These are phyloP conservation scores for Epichloe brachyelytri DNA, from an alignment of 2,329 filamentous ascomycete species.

Conservation along the genomic window DNA sequence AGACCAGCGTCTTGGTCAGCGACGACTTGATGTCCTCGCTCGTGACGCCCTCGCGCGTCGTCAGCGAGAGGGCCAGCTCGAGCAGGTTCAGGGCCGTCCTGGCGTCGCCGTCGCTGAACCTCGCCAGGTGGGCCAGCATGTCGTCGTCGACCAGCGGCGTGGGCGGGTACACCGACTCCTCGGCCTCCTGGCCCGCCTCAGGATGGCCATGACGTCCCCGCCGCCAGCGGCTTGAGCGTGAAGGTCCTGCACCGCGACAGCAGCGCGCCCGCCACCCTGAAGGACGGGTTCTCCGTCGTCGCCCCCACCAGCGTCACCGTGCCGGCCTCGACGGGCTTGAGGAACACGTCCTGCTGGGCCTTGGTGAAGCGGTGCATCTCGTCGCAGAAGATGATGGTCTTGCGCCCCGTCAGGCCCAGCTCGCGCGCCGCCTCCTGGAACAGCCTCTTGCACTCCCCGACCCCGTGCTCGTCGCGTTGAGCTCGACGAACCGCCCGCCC, in stretches of 20 bases:
- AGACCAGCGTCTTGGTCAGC: constrained; percentile 84
- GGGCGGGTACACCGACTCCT: constrained; percentile 31
- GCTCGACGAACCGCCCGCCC: constrained; percentile 80
- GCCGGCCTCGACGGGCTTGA: constrained; percentile 83
- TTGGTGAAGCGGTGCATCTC: constrained; percentile 92
- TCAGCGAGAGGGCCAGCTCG: constrained; percentile 71
- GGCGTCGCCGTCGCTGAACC: constrained; percentile 85
- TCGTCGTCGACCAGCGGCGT: constrained; percentile 59
- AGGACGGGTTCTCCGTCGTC: constrained; percentile 93
- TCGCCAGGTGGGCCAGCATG: constrained; percentile 67
- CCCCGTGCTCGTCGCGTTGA: constrained; percentile 82
- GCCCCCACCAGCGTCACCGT: constrained; percentile 86
- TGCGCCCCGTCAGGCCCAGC: constrained; percentile 65
- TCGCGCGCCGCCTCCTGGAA: constrained; percentile 78
- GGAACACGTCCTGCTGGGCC: constrained; percentile 85
- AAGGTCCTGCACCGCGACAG: constrained; percentile 86
- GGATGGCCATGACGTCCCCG: constrained; percentile 58
- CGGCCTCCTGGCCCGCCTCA: constrained; percentile 60
- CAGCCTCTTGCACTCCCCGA: constrained; percentile 84
- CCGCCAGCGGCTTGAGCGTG: constrained; percentile 62
- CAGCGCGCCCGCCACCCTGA: constrained; percentile 80
- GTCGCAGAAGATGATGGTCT: constrained; percentile 95
- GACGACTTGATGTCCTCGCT: constrained; percentile 66
- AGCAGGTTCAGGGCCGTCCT: constrained; percentile 85
- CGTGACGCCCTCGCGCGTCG: constrained; percentile 46